These are phyloP conservation scores for Suillus bovinus DNA, from an alignment of 768 basidiomycete species.

Conservation along the genomic window DNA sequence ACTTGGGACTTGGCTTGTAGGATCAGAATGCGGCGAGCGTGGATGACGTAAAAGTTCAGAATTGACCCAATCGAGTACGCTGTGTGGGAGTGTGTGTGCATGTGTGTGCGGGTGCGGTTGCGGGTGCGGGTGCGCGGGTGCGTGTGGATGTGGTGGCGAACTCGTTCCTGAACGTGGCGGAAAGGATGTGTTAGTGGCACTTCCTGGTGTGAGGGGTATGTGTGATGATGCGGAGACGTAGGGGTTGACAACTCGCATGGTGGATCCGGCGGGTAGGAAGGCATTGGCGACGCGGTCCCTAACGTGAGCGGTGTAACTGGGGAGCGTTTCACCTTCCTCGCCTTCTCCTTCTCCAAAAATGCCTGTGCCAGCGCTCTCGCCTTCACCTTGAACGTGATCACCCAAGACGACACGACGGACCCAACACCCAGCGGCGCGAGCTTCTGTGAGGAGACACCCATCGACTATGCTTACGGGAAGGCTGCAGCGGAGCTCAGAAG, in stretches of 20 bases:
- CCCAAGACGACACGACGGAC: conserved; percentile 73
- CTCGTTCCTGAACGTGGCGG: conserved; percentile 39
- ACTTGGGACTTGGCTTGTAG: conserved; percentile 28
- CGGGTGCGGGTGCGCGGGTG: too few species aligned
- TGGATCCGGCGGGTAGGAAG: conserved; percentile 64
- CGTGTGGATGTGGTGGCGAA: conserved; percentile 31
- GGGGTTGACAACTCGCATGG: conserved; percentile 63
- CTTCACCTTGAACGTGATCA: conserved; percentile 28
- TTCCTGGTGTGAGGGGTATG: background rate
- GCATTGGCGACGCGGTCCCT: conserved; percentile 86
- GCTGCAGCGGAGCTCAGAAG: conserved; percentile 92
- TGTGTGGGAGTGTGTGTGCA: background rate
- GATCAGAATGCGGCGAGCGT: conserved; percentile 30
- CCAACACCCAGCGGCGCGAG: conserved; percentile 65
- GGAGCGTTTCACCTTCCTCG: conserved; percentile 70
- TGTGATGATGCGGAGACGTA: conserved; percentile 49
- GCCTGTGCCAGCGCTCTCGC: conserved; percentile 14
- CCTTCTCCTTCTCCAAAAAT: conserved; percentile 41
- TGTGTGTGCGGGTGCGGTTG: background rate
- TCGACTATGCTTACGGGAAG: conserved; percentile 87
- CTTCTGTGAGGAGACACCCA: conserved; percentile 69
- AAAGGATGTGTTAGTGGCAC: background rate
- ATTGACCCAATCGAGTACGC: conserved; percentile 72
- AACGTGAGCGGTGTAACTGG: conserved; percentile 87
- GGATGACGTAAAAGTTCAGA: conserved; percentile 79